These are phyloP conservation scores for Rhizophlyctis rosea DNA, from an alignment of 192 early-diverging fungal species.

Conservation along the genomic window DNA sequence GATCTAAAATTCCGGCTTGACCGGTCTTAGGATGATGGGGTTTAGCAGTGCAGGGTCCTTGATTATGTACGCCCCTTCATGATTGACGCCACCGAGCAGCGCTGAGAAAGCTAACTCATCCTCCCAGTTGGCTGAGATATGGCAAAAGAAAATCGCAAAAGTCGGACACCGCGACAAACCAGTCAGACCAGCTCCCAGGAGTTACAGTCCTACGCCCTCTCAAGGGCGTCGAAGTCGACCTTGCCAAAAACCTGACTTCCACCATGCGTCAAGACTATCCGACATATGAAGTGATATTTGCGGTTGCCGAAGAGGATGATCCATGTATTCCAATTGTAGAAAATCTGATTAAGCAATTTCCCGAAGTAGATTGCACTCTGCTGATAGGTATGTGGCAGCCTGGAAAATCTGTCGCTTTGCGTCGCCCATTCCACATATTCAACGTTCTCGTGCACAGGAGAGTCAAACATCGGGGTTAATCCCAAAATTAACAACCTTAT, in stretches of 20 bases:
- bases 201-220: conserved; percentile 93
- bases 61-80: too few species aligned
- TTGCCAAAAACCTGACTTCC: conserved; percentile 77
- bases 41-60: too few species aligned
- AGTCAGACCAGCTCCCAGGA: too few species aligned
- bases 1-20: too few species aligned
- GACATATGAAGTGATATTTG: conserved; percentile 83
- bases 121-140: too few species aligned
- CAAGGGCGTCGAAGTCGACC: conserved; percentile 85
- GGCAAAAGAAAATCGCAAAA: too few species aligned
- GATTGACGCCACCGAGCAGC: too few species aligned
- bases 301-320: conserved; percentile 76
- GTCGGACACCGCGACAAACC: too few species aligned
- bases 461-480: conserved; percentile 77
- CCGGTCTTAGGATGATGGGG: too few species aligned
- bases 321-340: conserved; percentile 75
- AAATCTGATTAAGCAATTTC: conserved; percentile 67
- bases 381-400: conserved; percentile 63
- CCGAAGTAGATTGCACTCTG: conserved; percentile 69
- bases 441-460: conserved; percentile 48
- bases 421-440: not conserved
- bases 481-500: conserved; percentile 80
- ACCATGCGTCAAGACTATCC: conserved; percentile 90
- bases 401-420: conserved; percentile 15
- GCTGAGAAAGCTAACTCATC: too few species aligned